Percentiles rank a stretch among this genome's conserved stretches.
Conservation (phyloP, 2,329 filamentous ascomycete genomes). For the Ceratocystis huliohia region DNA sequence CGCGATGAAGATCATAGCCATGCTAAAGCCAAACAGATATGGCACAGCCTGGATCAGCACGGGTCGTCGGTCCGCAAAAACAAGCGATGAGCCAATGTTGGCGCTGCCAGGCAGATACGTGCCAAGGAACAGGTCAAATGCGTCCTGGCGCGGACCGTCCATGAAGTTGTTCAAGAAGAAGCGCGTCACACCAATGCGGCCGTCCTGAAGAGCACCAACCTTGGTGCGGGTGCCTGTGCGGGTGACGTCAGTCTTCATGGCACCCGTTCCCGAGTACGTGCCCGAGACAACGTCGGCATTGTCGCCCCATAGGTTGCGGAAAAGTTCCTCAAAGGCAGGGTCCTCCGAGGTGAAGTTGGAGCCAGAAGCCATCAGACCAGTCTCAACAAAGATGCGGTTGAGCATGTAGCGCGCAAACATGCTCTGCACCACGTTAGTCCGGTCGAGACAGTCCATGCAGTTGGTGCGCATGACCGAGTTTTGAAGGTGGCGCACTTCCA, state of each 20-base stretch:
- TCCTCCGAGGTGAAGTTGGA: constrained; percentile 67
- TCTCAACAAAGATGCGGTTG: constrained; percentile 75
- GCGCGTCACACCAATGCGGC: constrained; percentile 74
- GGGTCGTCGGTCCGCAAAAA: constrained; percentile 77
- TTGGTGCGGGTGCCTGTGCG: constrained; percentile 83
- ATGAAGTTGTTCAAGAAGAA: constrained; percentile 91
- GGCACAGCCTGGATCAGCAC: constrained; percentile 86
- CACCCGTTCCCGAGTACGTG: constrained; percentile 89
- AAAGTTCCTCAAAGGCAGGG: constrained; percentile 70
- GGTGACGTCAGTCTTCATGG: constrained; percentile 95
- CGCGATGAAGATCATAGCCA: constrained; percentile 70
- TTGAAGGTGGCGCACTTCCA: constrained; percentile 72
- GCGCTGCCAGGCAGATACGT: constrained; percentile 64
- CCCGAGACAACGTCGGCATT: constrained; percentile 92
- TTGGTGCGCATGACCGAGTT: constrained; percentile 90
- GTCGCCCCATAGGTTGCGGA: constrained; percentile 96
- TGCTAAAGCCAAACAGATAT: constrained; percentile 72
- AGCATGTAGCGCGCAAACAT: constrained; percentile 87
- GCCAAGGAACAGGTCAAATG: constrained; percentile 87
- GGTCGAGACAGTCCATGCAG: constrained; percentile 98
- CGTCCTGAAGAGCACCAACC: constrained; percentile 70
- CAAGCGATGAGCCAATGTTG: constrained; percentile 54
- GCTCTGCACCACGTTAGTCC: constrained; percentile 94
- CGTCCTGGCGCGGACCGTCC: constrained; percentile 88
- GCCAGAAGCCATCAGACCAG: constrained; percentile 64